Evolutionary conservation across 192 early-diverging fungal genomes (phyloP), one percentile per base, ranked within the genome.

Genomic region (Diversispora epigaea): DNA sequence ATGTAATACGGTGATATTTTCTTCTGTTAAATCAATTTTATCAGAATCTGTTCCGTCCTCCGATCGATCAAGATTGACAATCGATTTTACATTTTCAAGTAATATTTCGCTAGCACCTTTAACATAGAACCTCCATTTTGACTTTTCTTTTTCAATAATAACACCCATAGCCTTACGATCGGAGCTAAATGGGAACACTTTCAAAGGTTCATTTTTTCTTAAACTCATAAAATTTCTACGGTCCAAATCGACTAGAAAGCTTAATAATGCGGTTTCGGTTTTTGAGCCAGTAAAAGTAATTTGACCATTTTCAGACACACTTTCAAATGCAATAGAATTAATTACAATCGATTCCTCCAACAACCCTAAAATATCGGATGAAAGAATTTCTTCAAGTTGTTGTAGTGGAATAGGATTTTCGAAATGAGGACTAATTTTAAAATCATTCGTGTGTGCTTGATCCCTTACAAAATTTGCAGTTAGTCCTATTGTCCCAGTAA

Each of bases 31-130:
- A 17, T 79, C 66, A 11, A 76, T 25, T n/a, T 62, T 72, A 0
- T 58, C 58, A 15, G 71, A n/a, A 0, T 67, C 69, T 2, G 65
- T 47, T 14, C 77, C 76, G 54, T 79, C 54, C 46, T 76, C 65
- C 7, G 67, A 54, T 41, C 66, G 65, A 63, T 80, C 78, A 43
- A 83, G 76, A 6, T 81, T 73, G 4, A 92, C 72, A 39, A 92
- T 86, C 64, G 80, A 85, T 32, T 77, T 75, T 77, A 91, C 93
- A 66, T 85, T 80, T 62, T 83, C 80, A 46, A 98, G 80, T 10
- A 98, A 83, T 54, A 95, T 86, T 80, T 97, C 94, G 6, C 93
- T 91, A 1, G 98, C 98, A 50, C 98, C 98, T 85, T 99, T 99
- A 77, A 95, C 91, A 78, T 91, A 93, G 60, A 97, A 80, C 19